Evolutionary conservation across 352 stramenopile species (phyloP), one percentile per base, ranked within the genome.

Genomic region (Pythium periplocum): DNA sequence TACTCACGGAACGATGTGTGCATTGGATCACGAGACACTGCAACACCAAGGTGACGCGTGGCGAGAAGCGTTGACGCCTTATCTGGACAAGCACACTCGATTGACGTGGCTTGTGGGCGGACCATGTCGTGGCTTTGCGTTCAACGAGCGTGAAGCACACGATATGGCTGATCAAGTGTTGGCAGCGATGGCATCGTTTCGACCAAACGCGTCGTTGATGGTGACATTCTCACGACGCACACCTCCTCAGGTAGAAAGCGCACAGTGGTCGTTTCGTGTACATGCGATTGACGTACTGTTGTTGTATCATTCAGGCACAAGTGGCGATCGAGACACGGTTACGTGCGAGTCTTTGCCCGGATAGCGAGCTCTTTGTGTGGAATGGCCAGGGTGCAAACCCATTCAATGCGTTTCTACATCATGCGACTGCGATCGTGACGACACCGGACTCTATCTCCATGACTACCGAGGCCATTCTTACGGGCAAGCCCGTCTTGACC

Each of bases 381-480:
- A 53, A 81, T 53, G 71, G 71, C 34, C 58, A 59, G 2, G 75
- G 83, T n/a, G 54, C 53, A 4, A 92, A 90, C 59, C 81, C 81
- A 26, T 92, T 78, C 59, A 58, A 80, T 40, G 78, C 76, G 11
- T 66, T 92, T 48, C 50, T 90, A 6, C 63, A 67, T 6, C 57
- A 71, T 17, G 77, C 77, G 30, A 66, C 71, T 4, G 66, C 53
- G 6, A 66, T 92, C 33, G 69, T 90, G 11, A 89, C 75, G 6
- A 92, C 81, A 1, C 81, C 82, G 6, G 82, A 92, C 55, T 92
- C 78, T 3, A 75, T 90, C 47, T 90, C 82, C 31, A 92, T 92
- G 82, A 84, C 77, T 0, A 92, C 82, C 26, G 82, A 92, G 57
- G 82, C 82, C 10, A 71, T 89, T 41, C 68, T 73, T 6, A 66